Base-by-base conservation (phyloP, 169 alveolate species). In the Perkinsus chesapeaki region DNA sequence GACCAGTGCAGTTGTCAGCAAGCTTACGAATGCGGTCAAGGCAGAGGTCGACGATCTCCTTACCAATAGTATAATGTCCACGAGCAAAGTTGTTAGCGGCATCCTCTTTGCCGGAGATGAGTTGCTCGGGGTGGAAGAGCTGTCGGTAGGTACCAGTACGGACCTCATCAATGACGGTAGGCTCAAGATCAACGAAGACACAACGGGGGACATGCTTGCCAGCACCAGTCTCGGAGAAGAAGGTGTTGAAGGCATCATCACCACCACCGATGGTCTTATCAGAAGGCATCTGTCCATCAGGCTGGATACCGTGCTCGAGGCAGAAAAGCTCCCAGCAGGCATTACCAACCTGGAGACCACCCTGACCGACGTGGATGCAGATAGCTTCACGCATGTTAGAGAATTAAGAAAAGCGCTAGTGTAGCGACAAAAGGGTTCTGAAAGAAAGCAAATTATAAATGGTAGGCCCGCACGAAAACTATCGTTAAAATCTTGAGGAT, bases 61-160 rank as follows among this genome's bases (percentile, higher is more conserved):
- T 96, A 38, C 99, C 99, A 43, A 97, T 97, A 73, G 99, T 98
- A 96, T 97, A 98, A 93, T 97, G 98, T 38, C 99, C 99, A 94
- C 99, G 97, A 12, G 99, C 99, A 95, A 96, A 98, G 97, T 97
- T 97, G 95, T 98, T 98, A 39, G 99, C 99, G 39, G 99, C 99
- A 94, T 98, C 99, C 95, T 98, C 99, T 95, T 98, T 98, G 48
- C 99, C 99, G 93, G 98, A 97, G 90, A 98, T 98, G 93, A 98
- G 96, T 94, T 98, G 97, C 94, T 98, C 99, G 48, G 99, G 99
- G 95, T 98, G 99, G 97, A 98, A 98, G 91, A 98, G 96, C 92
- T 96, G 96, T 90, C 97, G 96, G 95, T 98, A 98, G 39, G 98
- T 95, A 47, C 99, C 99, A 92, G 98, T 98, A 95, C 99, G 96